Evolutionary conservation across 768 basidiomycete species (phyloP).

Genomic region (Cystobasidiopsis lactophilus): DNA sequence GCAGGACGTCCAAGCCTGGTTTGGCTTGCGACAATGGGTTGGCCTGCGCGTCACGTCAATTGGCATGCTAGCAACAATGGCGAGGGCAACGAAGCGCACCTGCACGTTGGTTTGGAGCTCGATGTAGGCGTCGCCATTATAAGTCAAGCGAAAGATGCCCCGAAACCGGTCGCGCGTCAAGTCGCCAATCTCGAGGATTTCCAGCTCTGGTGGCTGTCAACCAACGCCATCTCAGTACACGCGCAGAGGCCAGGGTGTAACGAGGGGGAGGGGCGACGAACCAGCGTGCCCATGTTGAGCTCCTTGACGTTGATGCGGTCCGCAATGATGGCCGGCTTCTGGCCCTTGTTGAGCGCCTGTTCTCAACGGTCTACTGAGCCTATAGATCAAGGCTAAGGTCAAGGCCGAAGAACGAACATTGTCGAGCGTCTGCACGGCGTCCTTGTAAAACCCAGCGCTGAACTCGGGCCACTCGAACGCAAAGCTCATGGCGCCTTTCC

Average conservation of each 20-base stretch:
- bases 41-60: slow-evolving; percentile 33
- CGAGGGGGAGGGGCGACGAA: too few relatives aligned
- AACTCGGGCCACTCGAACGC: slow-evolving; percentile 87
- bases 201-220: slow-evolving; percentile 73
- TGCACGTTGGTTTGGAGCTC: slow-evolving; percentile 79
- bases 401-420: slow-evolving; percentile 24
- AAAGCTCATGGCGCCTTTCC: slow-evolving; percentile 28
- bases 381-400: neutral
- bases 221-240: slow-evolving; percentile 15
- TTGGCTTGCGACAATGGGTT: slow-evolving; percentile 87
- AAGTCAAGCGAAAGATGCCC: slow-evolving; percentile 87
- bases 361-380: neutral
- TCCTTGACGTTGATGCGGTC: slow-evolving; percentile 96
- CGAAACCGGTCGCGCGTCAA: slow-evolving; percentile 85
- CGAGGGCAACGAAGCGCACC: slow-evolving; percentile 29
- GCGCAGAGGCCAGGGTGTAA: too few relatives aligned
- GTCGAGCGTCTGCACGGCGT: slow-evolving; percentile 92
- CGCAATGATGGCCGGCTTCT: slow-evolving; percentile 90
- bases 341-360: slow-evolving; percentile 78
- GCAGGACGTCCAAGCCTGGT: slow-evolving; percentile 68
- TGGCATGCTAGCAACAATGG: neutral
- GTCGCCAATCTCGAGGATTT: slow-evolving; percentile 93
- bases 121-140: slow-evolving; percentile 74
- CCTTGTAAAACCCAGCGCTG: slow-evolving; percentile 84
- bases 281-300: slow-evolving; percentile 96